phyloP scores from a whole-genome alignment of 129 eudicot genomes.

The Saposhnikovia divaricata region DNA sequence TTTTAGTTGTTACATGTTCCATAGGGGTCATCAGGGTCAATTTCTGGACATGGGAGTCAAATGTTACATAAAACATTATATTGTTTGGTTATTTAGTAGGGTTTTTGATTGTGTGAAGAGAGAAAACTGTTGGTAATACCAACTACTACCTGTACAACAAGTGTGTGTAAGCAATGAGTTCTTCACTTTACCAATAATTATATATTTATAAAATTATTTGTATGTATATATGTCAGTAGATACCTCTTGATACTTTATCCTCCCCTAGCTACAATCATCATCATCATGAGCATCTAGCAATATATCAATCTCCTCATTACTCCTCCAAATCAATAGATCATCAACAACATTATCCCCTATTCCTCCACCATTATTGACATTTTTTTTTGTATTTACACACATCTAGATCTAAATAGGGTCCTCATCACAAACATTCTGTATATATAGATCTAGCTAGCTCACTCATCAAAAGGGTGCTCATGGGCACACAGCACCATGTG shows the following conservation, averaged over 20 bases:
- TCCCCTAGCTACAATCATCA: constrained; percentile 8
- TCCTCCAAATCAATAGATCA: not conserved
- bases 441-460: not conserved
- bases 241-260: constrained; percentile 8
- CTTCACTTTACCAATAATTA: constrained; percentile 2
- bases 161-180: constrained; percentile 1
- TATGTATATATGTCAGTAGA: constrained; percentile 1
- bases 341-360: not conserved
- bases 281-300: constrained; percentile 7
- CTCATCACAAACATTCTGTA: not conserved
- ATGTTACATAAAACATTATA: not conserved
- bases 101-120: not conserved
- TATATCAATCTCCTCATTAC: not conserved
- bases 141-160: constrained; percentile 6
- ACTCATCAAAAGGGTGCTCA: not conserved
- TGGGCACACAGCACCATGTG: not conserved
- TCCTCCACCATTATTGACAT: not conserved
- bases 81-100: not conserved
- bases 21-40: not conserved
- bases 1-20: too few relatives aligned
- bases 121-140: constrained; percentile 2
- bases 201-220: not conserved
- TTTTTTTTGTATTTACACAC: not conserved
- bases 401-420: not conserved
- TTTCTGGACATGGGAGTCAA: not conserved